Percentiles rank a stretch among this genome's conserved stretches.
These are phyloP conservation scores for Odontarrhena argentea DNA, from an alignment of 345 rosid species.

Conservation along the genomic window DNA sequence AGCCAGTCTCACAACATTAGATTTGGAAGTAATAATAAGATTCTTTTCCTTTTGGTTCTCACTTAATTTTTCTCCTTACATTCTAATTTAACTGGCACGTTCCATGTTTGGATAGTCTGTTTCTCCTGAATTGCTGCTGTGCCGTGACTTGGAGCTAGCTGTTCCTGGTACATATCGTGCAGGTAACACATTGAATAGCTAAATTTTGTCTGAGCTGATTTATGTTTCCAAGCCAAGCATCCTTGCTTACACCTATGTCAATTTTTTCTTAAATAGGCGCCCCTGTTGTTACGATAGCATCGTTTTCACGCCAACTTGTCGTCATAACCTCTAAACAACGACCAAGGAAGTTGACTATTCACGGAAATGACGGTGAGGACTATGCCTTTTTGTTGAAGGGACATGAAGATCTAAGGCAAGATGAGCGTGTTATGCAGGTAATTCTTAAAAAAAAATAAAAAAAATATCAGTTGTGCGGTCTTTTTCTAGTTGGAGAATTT, in stretches of 20 bases:
- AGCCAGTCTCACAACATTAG: constrained; percentile 85
- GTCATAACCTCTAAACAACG: constrained; percentile 94
- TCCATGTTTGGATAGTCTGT: constrained; percentile 64
- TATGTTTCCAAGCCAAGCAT: constrained; percentile 16
- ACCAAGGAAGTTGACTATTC: constrained; percentile 94
- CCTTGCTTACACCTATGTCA: constrained; percentile 9
- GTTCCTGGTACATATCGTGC: constrained; percentile 97
- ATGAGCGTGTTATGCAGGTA: constrained; percentile 99
- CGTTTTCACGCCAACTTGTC: constrained; percentile 90
- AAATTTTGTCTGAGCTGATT: constrained; percentile 29
- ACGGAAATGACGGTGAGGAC: constrained; percentile 92
- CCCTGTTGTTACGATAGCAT: constrained; percentile 84
- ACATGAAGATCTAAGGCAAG: constrained; percentile 98
- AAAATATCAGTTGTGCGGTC: constrained; percentile 4
- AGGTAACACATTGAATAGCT: constrained; percentile 48
- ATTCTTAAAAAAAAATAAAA: constrained; percentile 16
- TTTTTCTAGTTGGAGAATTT: constrained; percentile 25
- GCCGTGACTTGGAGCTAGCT: constrained; percentile 91
- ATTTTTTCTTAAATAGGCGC: constrained; percentile 52
- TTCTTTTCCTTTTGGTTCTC: constrained; percentile 29
- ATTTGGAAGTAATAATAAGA: constrained; percentile 72
- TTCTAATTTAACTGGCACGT: constrained; percentile 22
- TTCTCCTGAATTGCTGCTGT: constrained; percentile 90
- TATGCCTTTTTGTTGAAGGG: constrained; percentile 93
- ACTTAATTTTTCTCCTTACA: constrained; percentile 7